Percentiles rank a stretch among this genome's conserved stretches.
These are phyloP conservation scores for Aspergillus brasiliensis DNA, from an alignment of 2,329 filamentous ascomycete genomes.

Conservation along the genomic window DNA sequence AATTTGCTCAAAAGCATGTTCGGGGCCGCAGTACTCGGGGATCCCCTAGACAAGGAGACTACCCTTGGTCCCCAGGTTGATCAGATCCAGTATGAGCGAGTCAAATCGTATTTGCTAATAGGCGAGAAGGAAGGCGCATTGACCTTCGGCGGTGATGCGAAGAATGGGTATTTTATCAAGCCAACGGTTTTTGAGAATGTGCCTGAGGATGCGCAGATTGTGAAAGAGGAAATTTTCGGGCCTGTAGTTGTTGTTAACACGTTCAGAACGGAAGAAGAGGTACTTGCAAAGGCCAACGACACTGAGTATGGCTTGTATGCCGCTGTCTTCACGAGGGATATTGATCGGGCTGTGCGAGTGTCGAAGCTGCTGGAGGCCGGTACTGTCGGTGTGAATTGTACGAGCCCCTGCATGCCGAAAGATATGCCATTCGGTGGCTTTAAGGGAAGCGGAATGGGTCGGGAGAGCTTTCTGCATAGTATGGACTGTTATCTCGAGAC, in stretches of 20 bases:
- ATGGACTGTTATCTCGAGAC: constrained; percentile 40
- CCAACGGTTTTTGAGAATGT: constrained; percentile 82
- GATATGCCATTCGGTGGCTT: constrained; percentile 50
- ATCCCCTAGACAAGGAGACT: constrained; percentile 74
- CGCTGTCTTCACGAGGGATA: constrained; percentile 33
- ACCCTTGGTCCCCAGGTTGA: constrained; percentile 86
- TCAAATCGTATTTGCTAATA: constrained; percentile 71
- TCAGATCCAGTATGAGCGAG: constrained; percentile 78
- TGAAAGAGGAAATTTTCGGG: constrained; percentile 48
- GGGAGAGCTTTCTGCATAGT: constrained; percentile 41
- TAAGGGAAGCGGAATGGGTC: constrained; percentile 44
- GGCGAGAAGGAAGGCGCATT: constrained; percentile 67
- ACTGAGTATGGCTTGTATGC: constrained; percentile 33
- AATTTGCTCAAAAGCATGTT: constrained; percentile 75
- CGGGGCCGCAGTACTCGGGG: constrained; percentile 70
- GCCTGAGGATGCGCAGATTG: constrained; percentile 40
- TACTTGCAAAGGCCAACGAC: constrained; percentile 57
- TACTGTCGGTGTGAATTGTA: constrained; percentile 36
- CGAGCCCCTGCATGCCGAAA: constrained; percentile 39
- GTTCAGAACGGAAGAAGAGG: constrained; percentile 56
- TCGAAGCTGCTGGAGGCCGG: constrained; percentile 31
- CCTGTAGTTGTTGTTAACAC: constrained; percentile 46
- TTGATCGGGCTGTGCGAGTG: constrained; percentile 31
- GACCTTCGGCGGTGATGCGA: constrained; percentile 67
- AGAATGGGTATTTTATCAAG: constrained; percentile 84